Percentiles rank a stretch among this genome's conserved stretches.
These are phyloP conservation scores for Vanderwaltozyma yarrowii DNA, from an alignment of 805 yeast genomes.

Conservation along the genomic window DNA sequence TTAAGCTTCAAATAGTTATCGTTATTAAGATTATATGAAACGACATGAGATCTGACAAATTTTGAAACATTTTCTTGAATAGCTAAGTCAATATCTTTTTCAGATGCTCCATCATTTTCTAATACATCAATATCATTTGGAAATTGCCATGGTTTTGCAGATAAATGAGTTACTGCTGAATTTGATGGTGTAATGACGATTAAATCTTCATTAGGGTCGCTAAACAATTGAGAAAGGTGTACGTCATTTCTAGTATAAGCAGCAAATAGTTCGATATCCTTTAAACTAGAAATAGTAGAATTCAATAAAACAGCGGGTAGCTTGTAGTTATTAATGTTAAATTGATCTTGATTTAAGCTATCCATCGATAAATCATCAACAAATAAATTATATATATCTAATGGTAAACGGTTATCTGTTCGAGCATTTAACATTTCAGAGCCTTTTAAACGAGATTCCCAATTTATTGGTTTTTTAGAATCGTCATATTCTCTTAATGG, in stretches of 20 bases:
- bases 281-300: constrained; percentile 25
- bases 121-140: constrained; percentile 38
- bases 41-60: constrained; percentile 57
- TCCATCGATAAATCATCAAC: constrained; percentile 1
- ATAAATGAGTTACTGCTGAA: constrained; percentile 41
- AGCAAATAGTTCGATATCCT: constrained; percentile 50
- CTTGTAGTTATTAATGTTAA: neutral
- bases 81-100: constrained; percentile 38
- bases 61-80: constrained; percentile 42
- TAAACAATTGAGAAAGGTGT: constrained; percentile 39
- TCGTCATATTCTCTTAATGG: neutral
- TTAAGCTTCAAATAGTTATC: constrained; percentile 2
- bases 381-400: neutral
- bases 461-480: neutral
- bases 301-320: constrained; percentile 9
- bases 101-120: constrained; percentile 21
- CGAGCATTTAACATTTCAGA: neutral
- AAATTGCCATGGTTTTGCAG: constrained; percentile 73
- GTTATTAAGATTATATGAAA: constrained; percentile 19
- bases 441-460: neutral
- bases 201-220: constrained; percentile 31
- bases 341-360: constrained; percentile 1
- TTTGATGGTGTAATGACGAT: constrained; percentile 68
- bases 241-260: constrained; percentile 59
- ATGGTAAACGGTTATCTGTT: neutral